A percentile compares a stretch with the other conserved stretches of the same genome.
Evolutionary conservation across 345 rosid genomes (phyloP).

Genomic region (Pelargonium nanum): DNA sequence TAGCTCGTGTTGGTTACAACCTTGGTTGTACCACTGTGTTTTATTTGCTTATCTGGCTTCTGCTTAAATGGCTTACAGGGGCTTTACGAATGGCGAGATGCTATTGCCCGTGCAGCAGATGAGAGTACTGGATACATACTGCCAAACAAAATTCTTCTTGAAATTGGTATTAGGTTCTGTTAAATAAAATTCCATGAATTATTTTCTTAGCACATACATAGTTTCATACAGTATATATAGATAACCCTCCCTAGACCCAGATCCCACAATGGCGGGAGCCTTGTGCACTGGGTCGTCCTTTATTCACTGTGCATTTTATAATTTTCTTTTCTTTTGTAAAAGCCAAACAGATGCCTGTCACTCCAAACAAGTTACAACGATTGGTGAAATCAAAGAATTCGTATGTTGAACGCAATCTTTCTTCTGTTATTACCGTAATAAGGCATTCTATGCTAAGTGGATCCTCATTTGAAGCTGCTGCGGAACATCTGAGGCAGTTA

Average conservation of each 20-base stretch:
- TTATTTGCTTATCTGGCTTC: background rate
- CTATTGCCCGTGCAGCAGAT: slow-evolving; percentile 68
- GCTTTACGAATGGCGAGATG: slow-evolving; percentile 79
- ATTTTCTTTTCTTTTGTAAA: slow-evolving; percentile 15
- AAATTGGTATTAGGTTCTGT: slow-evolving; percentile 45
- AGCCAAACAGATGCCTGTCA: slow-evolving; percentile 84
- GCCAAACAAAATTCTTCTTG: slow-evolving; percentile 79
- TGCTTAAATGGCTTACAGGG: slow-evolving; percentile 40
- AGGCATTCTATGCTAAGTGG: slow-evolving; percentile 61
- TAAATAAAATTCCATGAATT: background rate
- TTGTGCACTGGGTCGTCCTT: background rate
- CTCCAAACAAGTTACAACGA: slow-evolving; percentile 41
- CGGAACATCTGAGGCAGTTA: slow-evolving; percentile 33
- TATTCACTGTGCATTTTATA: background rate
- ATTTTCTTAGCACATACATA: too few relatives aligned
- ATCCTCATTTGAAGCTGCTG: slow-evolving; percentile 55
- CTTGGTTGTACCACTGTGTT: slow-evolving; percentile 1
- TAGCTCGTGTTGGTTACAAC: background rate
- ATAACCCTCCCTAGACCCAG: too few relatives aligned
- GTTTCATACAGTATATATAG: too few relatives aligned
- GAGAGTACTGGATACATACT: slow-evolving; percentile 88
- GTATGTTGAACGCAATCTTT: slow-evolving; percentile 58
- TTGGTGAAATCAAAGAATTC: slow-evolving; percentile 50
- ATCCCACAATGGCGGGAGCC: slow-evolving; percentile 3
- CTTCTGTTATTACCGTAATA: slow-evolving; percentile 45